These are phyloP conservation scores for Rutstroemia sp. DNA, from an alignment of 2,329 filamentous ascomycete species.

Conservation along the genomic window DNA sequence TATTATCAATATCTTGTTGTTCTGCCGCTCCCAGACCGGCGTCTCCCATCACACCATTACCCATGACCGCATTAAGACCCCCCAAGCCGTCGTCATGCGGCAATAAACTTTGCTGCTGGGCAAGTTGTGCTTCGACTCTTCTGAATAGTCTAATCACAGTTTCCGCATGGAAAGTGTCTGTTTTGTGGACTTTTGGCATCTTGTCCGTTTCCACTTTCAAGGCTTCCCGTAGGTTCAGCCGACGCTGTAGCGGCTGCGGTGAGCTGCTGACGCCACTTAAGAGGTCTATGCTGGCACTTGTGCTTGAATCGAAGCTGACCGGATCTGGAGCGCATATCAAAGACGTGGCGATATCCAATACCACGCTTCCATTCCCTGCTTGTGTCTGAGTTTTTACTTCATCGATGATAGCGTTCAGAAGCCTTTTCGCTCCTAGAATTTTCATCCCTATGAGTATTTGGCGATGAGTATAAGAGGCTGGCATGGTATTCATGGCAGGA, in stretches of 20 bases:
- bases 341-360: slow-evolving; percentile 62
- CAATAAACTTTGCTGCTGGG: slow-evolving; percentile 14
- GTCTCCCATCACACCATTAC: slow-evolving; percentile 13
- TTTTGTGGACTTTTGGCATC: slow-evolving; percentile 22
- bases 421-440: slow-evolving; percentile 52
- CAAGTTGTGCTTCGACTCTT: slow-evolving; percentile 26
- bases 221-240: slow-evolving; percentile 26
- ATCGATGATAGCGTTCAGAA: slow-evolving; percentile 57
- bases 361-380: slow-evolving; percentile 49
- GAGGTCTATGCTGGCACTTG: slow-evolving; percentile 6
- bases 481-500: slow-evolving; percentile 45
- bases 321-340: slow-evolving; percentile 61
- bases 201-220: slow-evolving; percentile 25
- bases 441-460: slow-evolving; percentile 55
- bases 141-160: slow-evolving; percentile 25
- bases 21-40: slow-evolving; percentile 11
- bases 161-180: slow-evolving; percentile 23
- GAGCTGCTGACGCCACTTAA: slow-evolving; percentile 4
- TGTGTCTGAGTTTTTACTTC: slow-evolving; percentile 59
- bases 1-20: slow-evolving; percentile 6
- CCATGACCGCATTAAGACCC: slow-evolving; percentile 11
- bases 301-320: slow-evolving; percentile 23
- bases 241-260: slow-evolving; percentile 18
- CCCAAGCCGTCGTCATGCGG: slow-evolving; percentile 4
- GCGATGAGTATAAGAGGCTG: slow-evolving; percentile 64